A percentile compares a stretch with the other conserved stretches of the same genome.
Evolutionary conservation across 2,329 filamentous ascomycete genomes (phyloP).

Genomic region (Fusarium cyanostomum): DNA sequence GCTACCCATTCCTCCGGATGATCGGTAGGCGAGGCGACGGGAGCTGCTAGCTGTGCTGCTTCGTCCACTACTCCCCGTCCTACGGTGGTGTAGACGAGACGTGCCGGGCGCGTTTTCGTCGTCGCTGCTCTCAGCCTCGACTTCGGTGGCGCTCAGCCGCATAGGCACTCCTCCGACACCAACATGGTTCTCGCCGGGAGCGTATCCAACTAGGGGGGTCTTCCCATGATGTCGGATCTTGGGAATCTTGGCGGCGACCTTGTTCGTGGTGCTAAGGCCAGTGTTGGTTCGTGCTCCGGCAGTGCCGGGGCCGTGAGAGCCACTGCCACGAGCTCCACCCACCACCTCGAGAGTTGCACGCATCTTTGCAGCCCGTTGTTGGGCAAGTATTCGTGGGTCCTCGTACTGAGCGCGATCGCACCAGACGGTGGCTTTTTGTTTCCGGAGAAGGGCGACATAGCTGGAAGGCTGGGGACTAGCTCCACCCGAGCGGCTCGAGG

Average conservation of each 20-base stretch:
- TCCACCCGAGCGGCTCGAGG: slow-evolving; percentile 78
- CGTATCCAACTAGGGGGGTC: slow-evolving; percentile 80
- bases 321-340: slow-evolving; percentile 64
- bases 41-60: slow-evolving; percentile 70
- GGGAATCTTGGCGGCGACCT: slow-evolving; percentile 85
- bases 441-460: slow-evolving; percentile 95
- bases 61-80: slow-evolving; percentile 79
- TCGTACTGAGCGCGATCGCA: slow-evolving; percentile 94
- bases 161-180: slow-evolving; percentile 84
- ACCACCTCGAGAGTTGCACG: slow-evolving; percentile 86
- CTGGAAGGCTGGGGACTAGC: slow-evolving; percentile 68
- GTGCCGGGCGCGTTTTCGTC: slow-evolving; percentile 68
- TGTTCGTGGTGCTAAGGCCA: slow-evolving; percentile 67
- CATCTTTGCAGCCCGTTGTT: slow-evolving; percentile 87
- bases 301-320: slow-evolving; percentile 54
- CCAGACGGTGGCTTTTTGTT: slow-evolving; percentile 98
- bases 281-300: slow-evolving; percentile 65
- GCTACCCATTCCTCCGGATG: slow-evolving; percentile 58
- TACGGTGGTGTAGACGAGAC: slow-evolving; percentile 68
- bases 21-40: slow-evolving; percentile 59
- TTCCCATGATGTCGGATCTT: slow-evolving; percentile 93
- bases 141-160: slow-evolving; percentile 92
- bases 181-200: slow-evolving; percentile 78
- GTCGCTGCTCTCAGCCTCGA: slow-evolving; percentile 87
- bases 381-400: slow-evolving; percentile 83